Evolutionary conservation across 2,329 filamentous ascomycete genomes (phyloP), one percentile per base, ranked within the genome.

Genomic region (Myriosclerotinia duriaeana): DNA sequence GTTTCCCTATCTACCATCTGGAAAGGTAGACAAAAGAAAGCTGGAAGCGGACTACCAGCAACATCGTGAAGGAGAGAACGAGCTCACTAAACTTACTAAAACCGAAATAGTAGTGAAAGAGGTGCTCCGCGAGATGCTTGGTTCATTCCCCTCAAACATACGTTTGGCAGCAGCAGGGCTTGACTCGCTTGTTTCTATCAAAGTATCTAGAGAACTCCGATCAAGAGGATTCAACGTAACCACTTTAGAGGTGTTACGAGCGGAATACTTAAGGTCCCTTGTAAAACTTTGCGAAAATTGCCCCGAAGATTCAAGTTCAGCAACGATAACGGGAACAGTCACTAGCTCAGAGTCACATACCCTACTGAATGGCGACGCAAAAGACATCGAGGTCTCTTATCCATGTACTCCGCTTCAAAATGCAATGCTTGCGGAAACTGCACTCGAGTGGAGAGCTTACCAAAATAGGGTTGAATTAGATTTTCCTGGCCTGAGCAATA

Each of bases 371-470:
- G 69, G 69, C 2, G 65, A 76, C 2, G 69, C 81, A 12, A 77
- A 81, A 44, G 77, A 79, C 34, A 72, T 88, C n/a, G 75, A 83
- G 4, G 71, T 69, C 7, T 76, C 86, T 5, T 73, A 84, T 22
- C 83, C 83, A 5, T 95, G 91, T 75, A 93, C 88, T 5, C 83
- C 87, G 17, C 80, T 95, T 12, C 93, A 97, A 72, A 79, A 84
- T 22, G 88, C 91, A 1, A 96, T 97, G 92, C 81, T 97, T 20
- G 82, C 85, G 0, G 92, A 96, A 78, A 93, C 91, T 0, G 77
- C 82, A 3, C 81, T 79, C 22, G 80, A 88, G 68, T 70, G 81
- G 2, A 78, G 78, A 56, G 82, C 88, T 9, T 97, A 97, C 74
- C 90, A 89, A 78, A 97, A 97, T 72, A 88, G 88, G 80, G 79